A percentile compares a stretch with the other conserved stretches of the same genome.
Evolutionary conservation across 1,284 basidiomycete genomes (phyloP).

Genomic region (Cutaneotrichosporon cavernicola): DNA sequence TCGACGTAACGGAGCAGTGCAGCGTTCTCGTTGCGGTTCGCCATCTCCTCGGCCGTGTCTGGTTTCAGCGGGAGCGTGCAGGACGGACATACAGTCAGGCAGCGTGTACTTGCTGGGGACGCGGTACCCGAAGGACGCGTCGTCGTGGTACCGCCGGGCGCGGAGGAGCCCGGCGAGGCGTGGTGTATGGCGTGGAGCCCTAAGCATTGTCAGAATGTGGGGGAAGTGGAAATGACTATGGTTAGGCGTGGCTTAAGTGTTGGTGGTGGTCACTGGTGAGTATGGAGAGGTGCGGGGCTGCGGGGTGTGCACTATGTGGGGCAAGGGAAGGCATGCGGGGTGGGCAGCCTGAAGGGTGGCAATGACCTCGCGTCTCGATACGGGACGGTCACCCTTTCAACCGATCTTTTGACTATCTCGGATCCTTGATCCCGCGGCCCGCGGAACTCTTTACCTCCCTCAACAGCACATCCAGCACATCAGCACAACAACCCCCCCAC

Average conservation of each 20-base stretch:
- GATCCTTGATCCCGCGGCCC: constrained; percentile 8
- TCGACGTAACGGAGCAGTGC: constrained; percentile 81
- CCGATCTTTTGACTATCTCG: neutral
- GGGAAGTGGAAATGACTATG: neutral
- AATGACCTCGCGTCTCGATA: neutral
- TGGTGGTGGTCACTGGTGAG: neutral
- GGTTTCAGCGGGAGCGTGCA: constrained; percentile 6
- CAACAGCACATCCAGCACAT: neutral
- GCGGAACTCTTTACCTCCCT: neutral
- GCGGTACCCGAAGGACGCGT: constrained; percentile 72
- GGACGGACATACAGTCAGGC: constrained; percentile 67
- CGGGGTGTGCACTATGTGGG: neutral
- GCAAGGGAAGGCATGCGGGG: neutral
- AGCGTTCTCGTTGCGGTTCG: constrained; percentile 70
- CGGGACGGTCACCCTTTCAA: neutral
- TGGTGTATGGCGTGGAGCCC: constrained; percentile 13
- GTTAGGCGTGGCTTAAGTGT: neutral
- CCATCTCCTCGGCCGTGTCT: constrained; percentile 73
- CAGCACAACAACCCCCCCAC: neutral
- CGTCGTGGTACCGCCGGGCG: constrained; percentile 65
- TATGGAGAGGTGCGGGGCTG: neutral
- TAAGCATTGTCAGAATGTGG: constrained; percentile 18
- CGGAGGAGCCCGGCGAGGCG: constrained; percentile 4
- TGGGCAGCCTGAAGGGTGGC: neutral
- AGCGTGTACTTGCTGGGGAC: constrained; percentile 64